Conservation (phyloP, 345 rosid genomes). For the Brassica napus region DNA sequence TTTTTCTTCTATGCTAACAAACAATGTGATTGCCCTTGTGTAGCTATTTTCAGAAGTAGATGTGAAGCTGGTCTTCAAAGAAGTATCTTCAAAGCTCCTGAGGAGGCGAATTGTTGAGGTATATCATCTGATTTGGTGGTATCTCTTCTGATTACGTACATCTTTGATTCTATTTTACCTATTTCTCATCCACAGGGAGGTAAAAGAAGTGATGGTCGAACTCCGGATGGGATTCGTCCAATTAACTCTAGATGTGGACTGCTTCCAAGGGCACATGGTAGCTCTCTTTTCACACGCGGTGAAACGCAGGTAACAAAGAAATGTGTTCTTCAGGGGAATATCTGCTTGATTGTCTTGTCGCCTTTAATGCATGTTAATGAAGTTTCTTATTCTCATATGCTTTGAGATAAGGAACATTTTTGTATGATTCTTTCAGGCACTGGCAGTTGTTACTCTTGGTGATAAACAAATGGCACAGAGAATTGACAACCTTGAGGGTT, state of each 20-base stretch:
- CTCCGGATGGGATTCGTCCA: slow-evolving; percentile 74
- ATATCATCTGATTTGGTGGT: slow-evolving; percentile 30
- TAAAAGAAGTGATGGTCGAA: slow-evolving; percentile 95
- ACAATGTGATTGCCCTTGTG: slow-evolving; percentile 30
- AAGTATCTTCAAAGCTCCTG: slow-evolving; percentile 81
- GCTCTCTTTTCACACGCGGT: slow-evolving; percentile 99
- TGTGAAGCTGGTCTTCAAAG: slow-evolving; percentile 97
- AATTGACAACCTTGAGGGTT: slow-evolving; percentile 80
- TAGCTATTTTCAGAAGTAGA: slow-evolving; percentile 89
- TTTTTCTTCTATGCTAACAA: slow-evolving; percentile 21
- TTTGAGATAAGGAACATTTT: neutral
- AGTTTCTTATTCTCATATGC: slow-evolving; percentile 9
- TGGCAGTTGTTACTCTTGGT: slow-evolving; percentile 97
- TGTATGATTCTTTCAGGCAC: slow-evolving; percentile 55
- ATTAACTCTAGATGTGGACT: slow-evolving; percentile 86
- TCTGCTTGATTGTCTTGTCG: slow-evolving; percentile 3
- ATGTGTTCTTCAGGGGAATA: slow-evolving; percentile 1
- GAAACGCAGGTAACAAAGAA: slow-evolving; percentile 80
- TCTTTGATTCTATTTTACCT: neutral
- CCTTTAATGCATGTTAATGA: slow-evolving; percentile 5
- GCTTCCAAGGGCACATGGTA: slow-evolving; percentile 97
- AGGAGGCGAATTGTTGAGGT: slow-evolving; percentile 95
- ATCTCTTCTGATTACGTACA: neutral
- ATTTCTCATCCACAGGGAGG: slow-evolving; percentile 64
- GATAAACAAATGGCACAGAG: slow-evolving; percentile 97